A percentile compares a stretch with the other conserved stretches of the same genome.
Evolutionary conservation across 140 eudicot species (phyloP).

Genomic region (Cichorium intybus): DNA sequence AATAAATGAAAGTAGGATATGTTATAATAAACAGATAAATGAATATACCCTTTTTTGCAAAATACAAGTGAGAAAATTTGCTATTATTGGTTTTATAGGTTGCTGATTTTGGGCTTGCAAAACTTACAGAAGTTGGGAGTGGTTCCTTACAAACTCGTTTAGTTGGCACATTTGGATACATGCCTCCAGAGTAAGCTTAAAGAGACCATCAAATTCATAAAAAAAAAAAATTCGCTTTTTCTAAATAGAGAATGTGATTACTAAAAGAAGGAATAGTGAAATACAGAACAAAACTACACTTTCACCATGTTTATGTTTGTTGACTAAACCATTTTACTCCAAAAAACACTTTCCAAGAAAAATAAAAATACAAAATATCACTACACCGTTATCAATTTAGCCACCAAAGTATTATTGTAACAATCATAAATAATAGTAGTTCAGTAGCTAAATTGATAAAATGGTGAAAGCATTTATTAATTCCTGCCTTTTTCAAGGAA

Average conservation of each 20-base stretch:
- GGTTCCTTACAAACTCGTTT: constrained; percentile 71
- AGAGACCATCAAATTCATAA: background rate
- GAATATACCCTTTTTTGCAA: background rate
- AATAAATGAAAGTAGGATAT: background rate
- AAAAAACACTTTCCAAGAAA: no score
- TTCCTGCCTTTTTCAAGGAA: background rate
- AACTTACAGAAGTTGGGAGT: constrained; percentile 78
- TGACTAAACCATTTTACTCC: background rate
- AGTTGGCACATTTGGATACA: constrained; percentile 93
- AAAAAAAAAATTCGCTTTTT: no score
- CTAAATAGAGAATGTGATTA: background rate
- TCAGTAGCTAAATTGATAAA: no score
- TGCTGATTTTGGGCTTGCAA: constrained; percentile 93
- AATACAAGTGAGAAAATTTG: background rate
- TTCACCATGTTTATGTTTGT: no score
- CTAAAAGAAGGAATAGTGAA: no score
- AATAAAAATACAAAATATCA: no score
- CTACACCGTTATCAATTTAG: background rate
- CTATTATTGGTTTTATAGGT: constrained; percentile 41
- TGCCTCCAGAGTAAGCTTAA: constrained; percentile 88
- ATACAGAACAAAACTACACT: background rate
- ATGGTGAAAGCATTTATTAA: background rate
- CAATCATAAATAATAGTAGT: no score
- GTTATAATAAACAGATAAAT: background rate
- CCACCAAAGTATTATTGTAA: background rate